A percentile compares a stretch with the other conserved stretches of the same genome.
Conservation (phyloP, 1,139 yeast genomes). For the Scheffersomyces parashehatae region DNA sequence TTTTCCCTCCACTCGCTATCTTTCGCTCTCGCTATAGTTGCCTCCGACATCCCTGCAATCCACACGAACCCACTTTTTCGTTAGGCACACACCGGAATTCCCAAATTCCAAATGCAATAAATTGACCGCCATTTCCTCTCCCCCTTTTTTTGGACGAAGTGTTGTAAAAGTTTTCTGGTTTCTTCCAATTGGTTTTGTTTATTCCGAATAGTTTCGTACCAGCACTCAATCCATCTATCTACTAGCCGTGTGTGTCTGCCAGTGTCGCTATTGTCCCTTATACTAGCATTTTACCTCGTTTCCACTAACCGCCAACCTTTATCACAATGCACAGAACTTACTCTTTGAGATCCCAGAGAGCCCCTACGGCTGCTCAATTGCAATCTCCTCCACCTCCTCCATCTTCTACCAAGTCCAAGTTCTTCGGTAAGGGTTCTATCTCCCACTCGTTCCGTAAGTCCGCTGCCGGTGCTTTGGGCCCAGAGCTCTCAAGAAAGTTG, state of each 20-base stretch:
- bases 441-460: conserved; percentile 66
- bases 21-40: too few relatives aligned
- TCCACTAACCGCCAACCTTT: neutral
- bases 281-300: neutral
- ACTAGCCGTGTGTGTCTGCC: neutral
- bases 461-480: conserved; percentile 76
- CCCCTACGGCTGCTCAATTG: conserved; percentile 80
- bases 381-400: conserved; percentile 83
- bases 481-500: conserved; percentile 75
- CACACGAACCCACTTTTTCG: conserved; percentile 1
- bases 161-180: too few relatives aligned
- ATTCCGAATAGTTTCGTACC: too few relatives aligned
- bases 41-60: neutral
- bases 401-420: conserved; percentile 64
- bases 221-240: conserved; percentile 1
- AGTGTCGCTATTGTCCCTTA: neutral
- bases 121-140: neutral
- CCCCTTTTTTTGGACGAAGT: too few relatives aligned
- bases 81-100: neutral
- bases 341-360: conserved; percentile 75
- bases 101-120: neutral
- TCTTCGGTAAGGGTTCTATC: conserved; percentile 73
- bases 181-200: too few relatives aligned
- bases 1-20: too few relatives aligned
- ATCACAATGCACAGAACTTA: conserved; percentile 74